A percentile compares a stretch with the other conserved stretches of the same genome.
These are phyloP conservation scores for Inonotus obliquus DNA, from an alignment of 1,284 basidiomycete species.

Conservation along the genomic window DNA sequence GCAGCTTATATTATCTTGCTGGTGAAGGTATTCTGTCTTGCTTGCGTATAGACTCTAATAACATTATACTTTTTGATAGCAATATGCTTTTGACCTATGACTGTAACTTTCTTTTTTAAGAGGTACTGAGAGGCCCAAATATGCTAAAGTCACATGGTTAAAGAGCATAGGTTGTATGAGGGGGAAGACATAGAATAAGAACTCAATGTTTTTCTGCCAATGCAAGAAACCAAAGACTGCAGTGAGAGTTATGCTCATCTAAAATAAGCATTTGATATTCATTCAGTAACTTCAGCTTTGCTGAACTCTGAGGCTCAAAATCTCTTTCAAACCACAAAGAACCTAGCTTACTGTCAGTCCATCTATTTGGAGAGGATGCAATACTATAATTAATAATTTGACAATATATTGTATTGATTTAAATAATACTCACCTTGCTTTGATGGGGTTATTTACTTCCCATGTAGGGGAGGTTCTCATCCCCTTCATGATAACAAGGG, in stretches of 20 bases:
- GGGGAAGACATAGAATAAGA: slow-evolving; percentile 31
- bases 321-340: slow-evolving; percentile 30
- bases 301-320: background rate
- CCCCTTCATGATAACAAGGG: slow-evolving; percentile 19
- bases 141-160: slow-evolving; percentile 38
- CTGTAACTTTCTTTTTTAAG: slow-evolving; percentile 22
- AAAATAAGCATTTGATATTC: slow-evolving; percentile 22
- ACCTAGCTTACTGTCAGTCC: slow-evolving; percentile 37
- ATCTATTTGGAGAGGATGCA: slow-evolving; percentile 32
- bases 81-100: slow-evolving; percentile 16
- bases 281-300: background rate
- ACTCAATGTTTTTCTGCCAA: slow-evolving; percentile 28
- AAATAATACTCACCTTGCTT: background rate
- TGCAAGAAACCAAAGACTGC: slow-evolving; percentile 24
- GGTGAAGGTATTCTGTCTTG: slow-evolving; percentile 3
- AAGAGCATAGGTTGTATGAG: slow-evolving; percentile 36
- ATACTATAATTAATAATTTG: slow-evolving; percentile 17
- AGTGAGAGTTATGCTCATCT: slow-evolving; percentile 33
- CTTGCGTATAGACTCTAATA: slow-evolving; percentile 27
- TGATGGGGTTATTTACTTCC: background rate
- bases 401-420: background rate
- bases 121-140: slow-evolving; percentile 29
- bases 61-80: slow-evolving; percentile 22
- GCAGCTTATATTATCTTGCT: slow-evolving; percentile 22
- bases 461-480: background rate